These are phyloP conservation scores for Blastocystis sp. DNA, from an alignment of 352 stramenopile genomes.

Conservation along the genomic window DNA sequence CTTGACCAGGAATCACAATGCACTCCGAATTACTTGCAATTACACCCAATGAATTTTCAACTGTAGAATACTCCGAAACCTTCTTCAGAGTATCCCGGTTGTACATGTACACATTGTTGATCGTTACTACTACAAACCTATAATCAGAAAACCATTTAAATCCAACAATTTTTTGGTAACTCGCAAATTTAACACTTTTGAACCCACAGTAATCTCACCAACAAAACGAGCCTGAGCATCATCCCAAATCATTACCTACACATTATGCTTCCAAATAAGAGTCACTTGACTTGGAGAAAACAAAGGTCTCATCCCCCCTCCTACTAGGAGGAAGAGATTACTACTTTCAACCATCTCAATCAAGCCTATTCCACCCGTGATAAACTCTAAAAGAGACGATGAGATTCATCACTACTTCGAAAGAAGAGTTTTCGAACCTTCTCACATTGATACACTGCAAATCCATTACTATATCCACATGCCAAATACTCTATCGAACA, in stretches of 20 bases:
- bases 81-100: background rate
- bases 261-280: background rate
- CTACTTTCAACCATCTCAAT: slow-evolving; percentile 9
- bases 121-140: slow-evolving; percentile 51
- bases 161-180: background rate
- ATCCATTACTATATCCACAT: slow-evolving; percentile 51
- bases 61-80: slow-evolving; percentile 14
- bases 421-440: background rate
- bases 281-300: slow-evolving; percentile 27
- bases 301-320: slow-evolving; percentile 16
- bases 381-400: background rate
- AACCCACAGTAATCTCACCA: background rate
- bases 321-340: slow-evolving; percentile 40
- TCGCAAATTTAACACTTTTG: slow-evolving; percentile 6
- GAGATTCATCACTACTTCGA: background rate
- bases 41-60: slow-evolving; percentile 10
- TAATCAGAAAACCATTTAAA: too few species aligned
- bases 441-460: slow-evolving; percentile 36
- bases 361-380: slow-evolving; percentile 32
- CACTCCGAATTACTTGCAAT: background rate
- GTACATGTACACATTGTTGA: slow-evolving; percentile 35
- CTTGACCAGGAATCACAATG: slow-evolving; percentile 26
- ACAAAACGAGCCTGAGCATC: slow-evolving; percentile 40
- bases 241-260: slow-evolving; percentile 38
- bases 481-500: slow-evolving; percentile 25